Evolutionary conservation across 2,329 filamentous ascomycete genomes (phyloP).

Genomic region (Penicillium palitans): DNA sequence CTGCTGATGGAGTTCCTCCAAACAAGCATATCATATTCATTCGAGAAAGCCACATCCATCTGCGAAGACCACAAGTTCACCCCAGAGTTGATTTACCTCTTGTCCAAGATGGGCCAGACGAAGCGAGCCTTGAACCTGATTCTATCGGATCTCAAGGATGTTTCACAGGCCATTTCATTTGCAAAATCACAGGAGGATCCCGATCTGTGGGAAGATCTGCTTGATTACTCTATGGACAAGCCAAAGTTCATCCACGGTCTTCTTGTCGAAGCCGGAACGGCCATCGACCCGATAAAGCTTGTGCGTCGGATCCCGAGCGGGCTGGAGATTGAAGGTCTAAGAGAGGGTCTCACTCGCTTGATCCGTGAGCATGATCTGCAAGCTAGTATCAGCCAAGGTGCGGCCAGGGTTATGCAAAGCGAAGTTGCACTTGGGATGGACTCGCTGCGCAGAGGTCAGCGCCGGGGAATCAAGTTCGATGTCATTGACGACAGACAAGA

Average conservation of each 20-base stretch:
- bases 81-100: slow-evolving; percentile 89
- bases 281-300: slow-evolving; percentile 87
- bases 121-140: slow-evolving; percentile 90
- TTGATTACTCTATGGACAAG: slow-evolving; percentile 97
- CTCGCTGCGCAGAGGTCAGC: slow-evolving; percentile 73
- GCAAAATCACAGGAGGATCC: slow-evolving; percentile 90
- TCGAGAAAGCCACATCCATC: slow-evolving; percentile 69
- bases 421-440: slow-evolving; percentile 86
- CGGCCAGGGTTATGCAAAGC: slow-evolving; percentile 79
- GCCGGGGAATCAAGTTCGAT: slow-evolving; percentile 86
- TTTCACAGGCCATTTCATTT: slow-evolving; percentile 89
- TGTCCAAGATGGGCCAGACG: slow-evolving; percentile 92
- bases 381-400: slow-evolving; percentile 85
- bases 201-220: slow-evolving; percentile 90
- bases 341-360: slow-evolving; percentile 85
- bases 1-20: slow-evolving; percentile 86
- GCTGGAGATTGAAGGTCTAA: slow-evolving; percentile 84
- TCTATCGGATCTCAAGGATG: slow-evolving; percentile 87
- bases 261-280: slow-evolving; percentile 89
- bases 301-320: slow-evolving; percentile 90
- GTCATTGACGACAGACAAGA: slow-evolving; percentile 48
- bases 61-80: slow-evolving; percentile 82
- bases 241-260: slow-evolving; percentile 89
- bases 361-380: slow-evolving; percentile 96
- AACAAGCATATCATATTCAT: slow-evolving; percentile 81